Conservation (phyloP, 163 green algal genomes). For the Prototheca wickerhamii region DNA sequence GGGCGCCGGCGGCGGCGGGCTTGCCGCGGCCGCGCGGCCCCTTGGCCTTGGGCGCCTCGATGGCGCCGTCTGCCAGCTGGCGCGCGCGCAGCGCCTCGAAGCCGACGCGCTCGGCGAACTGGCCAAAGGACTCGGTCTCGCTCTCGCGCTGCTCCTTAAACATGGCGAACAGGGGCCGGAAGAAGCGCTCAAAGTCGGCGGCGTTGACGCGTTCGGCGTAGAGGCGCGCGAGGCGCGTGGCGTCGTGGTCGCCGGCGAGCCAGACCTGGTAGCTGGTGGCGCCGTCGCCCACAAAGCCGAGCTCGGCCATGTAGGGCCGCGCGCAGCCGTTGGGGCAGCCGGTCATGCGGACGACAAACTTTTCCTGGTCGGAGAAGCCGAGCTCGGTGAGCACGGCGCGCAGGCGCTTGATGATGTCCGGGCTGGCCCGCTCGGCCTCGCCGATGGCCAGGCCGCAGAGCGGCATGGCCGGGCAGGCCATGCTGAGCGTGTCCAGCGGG, state of each 20-base stretch:
- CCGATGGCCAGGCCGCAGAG: conserved; percentile 95
- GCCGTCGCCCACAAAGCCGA: conserved; percentile 96
- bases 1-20: background rate
- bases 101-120: conserved; percentile 75
- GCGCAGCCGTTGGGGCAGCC: conserved; percentile 98
- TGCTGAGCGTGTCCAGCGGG: conserved; percentile 61
- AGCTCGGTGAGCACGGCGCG: conserved; percentile 45
- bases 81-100: conserved; percentile 41
- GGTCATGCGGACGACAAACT: conserved; percentile 92
- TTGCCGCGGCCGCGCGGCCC: background rate
- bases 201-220: conserved; percentile 77
- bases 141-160: conserved; percentile 49
- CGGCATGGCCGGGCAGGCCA: conserved; percentile 97
- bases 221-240: conserved; percentile 75
- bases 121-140: conserved; percentile 73
- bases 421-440: conserved; percentile 90
- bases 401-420: conserved; percentile 83
- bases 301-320: conserved; percentile 97
- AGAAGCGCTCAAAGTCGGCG: conserved; percentile 75
- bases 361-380: conserved; percentile 44
- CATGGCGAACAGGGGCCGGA: conserved; percentile 84
- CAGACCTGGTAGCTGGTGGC: conserved; percentile 96
- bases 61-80: background rate
- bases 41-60: background rate
- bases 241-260: conserved; percentile 74